These are phyloP conservation scores for Hyaloscypha bicolor DNA, from an alignment of 495 filamentous ascomycete genomes.

Conservation along the genomic window DNA sequence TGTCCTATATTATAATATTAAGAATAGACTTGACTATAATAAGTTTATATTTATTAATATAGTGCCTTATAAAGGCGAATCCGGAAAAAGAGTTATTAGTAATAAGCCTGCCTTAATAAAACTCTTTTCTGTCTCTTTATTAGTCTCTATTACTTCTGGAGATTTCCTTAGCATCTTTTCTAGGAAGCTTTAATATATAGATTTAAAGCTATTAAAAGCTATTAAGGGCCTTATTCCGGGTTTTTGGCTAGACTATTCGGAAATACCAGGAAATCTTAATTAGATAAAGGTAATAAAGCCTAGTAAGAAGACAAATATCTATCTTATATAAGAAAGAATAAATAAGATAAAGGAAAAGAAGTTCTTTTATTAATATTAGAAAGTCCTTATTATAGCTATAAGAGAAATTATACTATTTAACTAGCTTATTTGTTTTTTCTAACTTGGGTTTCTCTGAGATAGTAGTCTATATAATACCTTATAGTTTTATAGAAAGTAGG, in stretches of 20 bases:
- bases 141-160: not conserved
- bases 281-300: constrained; percentile 21
- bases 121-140: constrained; percentile 1
- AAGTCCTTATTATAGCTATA: constrained; percentile 16
- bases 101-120: too few relatives aligned
- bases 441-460: too few relatives aligned
- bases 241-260: constrained; percentile 21
- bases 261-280: constrained; percentile 20
- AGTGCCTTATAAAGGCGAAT: too few relatives aligned
- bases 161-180: constrained; percentile 1
- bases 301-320: constrained; percentile 20
- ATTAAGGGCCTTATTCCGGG: constrained; percentile 16
- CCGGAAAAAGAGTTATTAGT: too few relatives aligned
- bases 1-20: too few relatives aligned
- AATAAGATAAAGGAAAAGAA: constrained; percentile 17
- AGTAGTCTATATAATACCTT: too few relatives aligned
- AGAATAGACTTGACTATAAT: too few relatives aligned
- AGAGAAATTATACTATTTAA: constrained; percentile 13
- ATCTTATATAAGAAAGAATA: constrained; percentile 17
- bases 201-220: constrained; percentile 11
- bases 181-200: constrained; percentile 1
- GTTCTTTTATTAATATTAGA: constrained; percentile 19
- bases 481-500: too few relatives aligned
- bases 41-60: too few relatives aligned
- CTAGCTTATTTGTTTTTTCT: constrained; percentile 8